Percentiles rank a stretch among this genome's conserved stretches.
phyloP scores from a whole-genome alignment of 2,329 filamentous ascomycete genomes.

The Aspergillus alliaceus region DNA sequence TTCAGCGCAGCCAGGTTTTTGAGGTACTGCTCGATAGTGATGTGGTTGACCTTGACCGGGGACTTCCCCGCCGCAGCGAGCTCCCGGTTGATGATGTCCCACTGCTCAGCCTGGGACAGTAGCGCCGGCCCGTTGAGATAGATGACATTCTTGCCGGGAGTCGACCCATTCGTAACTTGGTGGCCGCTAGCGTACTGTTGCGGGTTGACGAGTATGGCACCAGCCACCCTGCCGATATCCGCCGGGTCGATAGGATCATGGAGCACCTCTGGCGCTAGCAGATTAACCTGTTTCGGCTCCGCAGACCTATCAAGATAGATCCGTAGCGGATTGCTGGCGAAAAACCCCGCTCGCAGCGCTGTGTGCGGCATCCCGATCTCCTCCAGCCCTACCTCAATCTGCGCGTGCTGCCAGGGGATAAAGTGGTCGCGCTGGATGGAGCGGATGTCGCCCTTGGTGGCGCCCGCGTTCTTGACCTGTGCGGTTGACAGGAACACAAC shows the following conservation, averaged over 20 bases:
- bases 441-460: slow-evolving; percentile 20
- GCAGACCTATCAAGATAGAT: slow-evolving; percentile 27
- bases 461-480: slow-evolving; percentile 24
- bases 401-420: slow-evolving; percentile 45
- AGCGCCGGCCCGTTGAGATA: not conserved
- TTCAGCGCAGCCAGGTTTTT: not conserved
- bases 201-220: not conserved
- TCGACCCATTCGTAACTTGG: not conserved
- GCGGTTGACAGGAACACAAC: slow-evolving; percentile 52
- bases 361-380: slow-evolving; percentile 41
- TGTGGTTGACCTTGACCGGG: not conserved
- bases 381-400: slow-evolving; percentile 46
- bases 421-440: slow-evolving; percentile 27
- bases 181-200: not conserved
- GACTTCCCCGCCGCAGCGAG: not conserved
- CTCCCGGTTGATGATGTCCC: not conserved
- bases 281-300: slow-evolving; percentile 32
- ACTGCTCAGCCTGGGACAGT: not conserved
- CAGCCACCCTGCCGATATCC: slow-evolving; percentile 47
- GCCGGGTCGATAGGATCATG: slow-evolving; percentile 44
- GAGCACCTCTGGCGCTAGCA: slow-evolving; percentile 25
- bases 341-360: slow-evolving; percentile 23
- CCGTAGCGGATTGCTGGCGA: slow-evolving; percentile 45
- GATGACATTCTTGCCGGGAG: not conserved
- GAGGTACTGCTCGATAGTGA: not conserved